Conservation (phyloP, 176 grass and related monocot species). For the Coix lacrymajobi region DNA sequence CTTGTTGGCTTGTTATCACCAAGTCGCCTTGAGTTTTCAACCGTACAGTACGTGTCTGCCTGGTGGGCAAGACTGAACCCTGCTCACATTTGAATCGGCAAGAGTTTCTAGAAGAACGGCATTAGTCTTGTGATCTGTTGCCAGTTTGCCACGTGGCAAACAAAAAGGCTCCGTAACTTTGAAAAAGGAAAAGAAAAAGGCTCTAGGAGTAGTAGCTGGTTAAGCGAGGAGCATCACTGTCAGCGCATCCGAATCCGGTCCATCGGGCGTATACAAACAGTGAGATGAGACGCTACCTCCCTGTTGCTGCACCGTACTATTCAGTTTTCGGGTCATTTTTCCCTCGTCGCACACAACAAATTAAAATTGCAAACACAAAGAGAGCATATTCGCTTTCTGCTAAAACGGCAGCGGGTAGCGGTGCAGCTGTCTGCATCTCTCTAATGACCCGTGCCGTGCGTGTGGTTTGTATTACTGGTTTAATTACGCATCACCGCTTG, state of each 20-base stretch:
- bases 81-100: not conserved
- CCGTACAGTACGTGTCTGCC: not conserved
- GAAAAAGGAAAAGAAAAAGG: not conserved
- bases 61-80: not conserved
- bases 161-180: not conserved
- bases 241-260: not conserved
- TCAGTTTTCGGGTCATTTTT: not conserved
- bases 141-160: not conserved
- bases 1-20: not conserved
- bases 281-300: not conserved
- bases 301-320: no score
- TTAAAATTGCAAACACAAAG: not conserved
- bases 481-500: not conserved
- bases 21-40: no score
- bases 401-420: no score
- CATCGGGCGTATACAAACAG: not conserved
- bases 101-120: not conserved
- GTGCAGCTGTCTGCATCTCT: not conserved
- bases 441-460: not conserved
- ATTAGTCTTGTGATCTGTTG: not conserved
- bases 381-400: no score
- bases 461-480: not conserved
- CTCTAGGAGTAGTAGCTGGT: not conserved
- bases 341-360: not conserved
- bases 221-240: not conserved